These are phyloP conservation scores for Aspergillus olivimuriae DNA, from an alignment of 495 filamentous ascomycete species.

Conservation along the genomic window DNA sequence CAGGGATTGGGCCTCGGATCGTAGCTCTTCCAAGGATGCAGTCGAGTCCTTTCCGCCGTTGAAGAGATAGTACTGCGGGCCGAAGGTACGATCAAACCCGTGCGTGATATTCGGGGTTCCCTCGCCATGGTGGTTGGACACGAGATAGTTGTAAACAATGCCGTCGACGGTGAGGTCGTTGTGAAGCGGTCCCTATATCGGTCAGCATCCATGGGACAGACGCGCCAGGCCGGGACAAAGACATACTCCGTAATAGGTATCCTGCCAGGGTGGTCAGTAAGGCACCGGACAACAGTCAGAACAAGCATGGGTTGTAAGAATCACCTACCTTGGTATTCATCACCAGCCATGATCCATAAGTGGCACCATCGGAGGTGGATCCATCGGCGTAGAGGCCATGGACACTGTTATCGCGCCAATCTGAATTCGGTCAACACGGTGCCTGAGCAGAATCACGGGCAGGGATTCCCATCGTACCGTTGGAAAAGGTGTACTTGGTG, in stretches of 20 bases:
- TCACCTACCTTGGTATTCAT: slow-evolving; percentile 46
- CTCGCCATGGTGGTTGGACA: slow-evolving; percentile 52
- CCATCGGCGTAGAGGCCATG: slow-evolving; percentile 52
- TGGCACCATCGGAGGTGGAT: slow-evolving; percentile 38
- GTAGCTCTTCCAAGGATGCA: slow-evolving; percentile 32
- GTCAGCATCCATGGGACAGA: slow-evolving; percentile 9
- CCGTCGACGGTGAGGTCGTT: slow-evolving; percentile 52
- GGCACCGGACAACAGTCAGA: too few relatives aligned
- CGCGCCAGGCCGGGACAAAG: too few relatives aligned
- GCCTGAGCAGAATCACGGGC: too few relatives aligned
- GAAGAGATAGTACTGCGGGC: slow-evolving; percentile 53
- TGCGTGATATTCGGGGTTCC: slow-evolving; percentile 52
- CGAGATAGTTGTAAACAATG: slow-evolving; percentile 49
- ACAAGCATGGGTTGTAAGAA: too few relatives aligned
- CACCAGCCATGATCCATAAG: slow-evolving; percentile 52
- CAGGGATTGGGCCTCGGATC: slow-evolving; percentile 40
- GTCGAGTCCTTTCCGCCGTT: slow-evolving; percentile 42
- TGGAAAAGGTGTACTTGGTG: slow-evolving; percentile 52
- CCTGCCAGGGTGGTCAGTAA: too few relatives aligned
- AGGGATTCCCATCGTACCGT: slow-evolving; percentile 13
- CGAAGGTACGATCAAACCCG: slow-evolving; percentile 53
- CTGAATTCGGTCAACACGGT: slow-evolving; percentile 2
- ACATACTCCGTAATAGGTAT: slow-evolving; percentile 50
- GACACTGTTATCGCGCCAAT: slow-evolving; percentile 46
- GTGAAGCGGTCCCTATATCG: slow-evolving; percentile 41